Evolutionary conservation across 441 rosid genomes (phyloP), one percentile per base, ranked within the genome.

Genomic region (Populus hybrid): DNA sequence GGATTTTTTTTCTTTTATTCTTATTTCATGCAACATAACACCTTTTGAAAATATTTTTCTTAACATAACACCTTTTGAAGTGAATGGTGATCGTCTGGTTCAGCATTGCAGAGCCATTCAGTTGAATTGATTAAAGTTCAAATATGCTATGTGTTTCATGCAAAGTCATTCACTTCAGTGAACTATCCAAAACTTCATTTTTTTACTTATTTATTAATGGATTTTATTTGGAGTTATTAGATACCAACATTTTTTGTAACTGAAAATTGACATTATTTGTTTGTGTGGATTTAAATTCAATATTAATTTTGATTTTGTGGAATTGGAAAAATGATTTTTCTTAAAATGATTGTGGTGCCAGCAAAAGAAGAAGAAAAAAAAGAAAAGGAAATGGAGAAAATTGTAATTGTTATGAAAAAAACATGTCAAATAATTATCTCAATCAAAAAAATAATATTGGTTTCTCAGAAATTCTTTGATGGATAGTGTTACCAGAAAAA

Each of bases 391-490:
- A 78, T 77, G 59, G 91, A 90, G 83, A 90, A 87, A 80, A 86
- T 88, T 20, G 88, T 93, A n/a, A 88, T 87, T 2, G 91, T 35
- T 1, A 1, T 35, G 38, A 35, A 35, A 1, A 35, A 35, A 35
- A 1, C 38, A 35, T 35, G 7, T 0, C 7, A 35, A 35, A 35
- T 0, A 35, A 35, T 35, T 35, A 35, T 0, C 7, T 35, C 90
- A 0, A 90, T 91, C 26, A 93, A 89, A 82, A 93, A 88, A 82
- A 74, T 69, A 87, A 93, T 69, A 35, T 35, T 35, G 38, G 38
- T 35, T 35, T 35, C 38, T 35, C 0, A 35, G 8, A n/a, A 35
- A 0, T 35, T 35, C 38, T 35, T 35, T 35, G 7, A 35, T 0
- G 38, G 8, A 35, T 7, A 5, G 38, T 35, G 8, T 35, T 5